phyloP scores from a whole-genome alignment of 805 yeast genomes.

The Saturnispora galanensis region DNA sequence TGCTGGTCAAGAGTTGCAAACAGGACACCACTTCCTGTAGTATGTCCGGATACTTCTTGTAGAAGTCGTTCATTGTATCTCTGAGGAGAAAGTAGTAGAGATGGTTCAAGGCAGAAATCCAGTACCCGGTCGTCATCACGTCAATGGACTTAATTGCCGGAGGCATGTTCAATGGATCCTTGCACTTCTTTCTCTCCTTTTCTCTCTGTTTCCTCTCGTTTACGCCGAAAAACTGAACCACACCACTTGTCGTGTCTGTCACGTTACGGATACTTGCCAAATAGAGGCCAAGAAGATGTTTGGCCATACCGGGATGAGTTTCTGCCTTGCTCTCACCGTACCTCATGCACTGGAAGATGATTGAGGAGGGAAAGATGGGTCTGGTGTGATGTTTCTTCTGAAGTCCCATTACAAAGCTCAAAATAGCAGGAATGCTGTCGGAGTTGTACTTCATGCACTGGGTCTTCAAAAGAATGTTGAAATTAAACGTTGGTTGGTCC shows the following conservation, averaged over 20 bases:
- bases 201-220: slow-evolving; percentile 17
- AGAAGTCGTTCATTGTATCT: slow-evolving; percentile 45
- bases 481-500: slow-evolving; percentile 38
- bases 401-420: slow-evolving; percentile 38
- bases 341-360: slow-evolving; percentile 59
- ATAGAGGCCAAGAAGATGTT: slow-evolving; percentile 49
- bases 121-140: slow-evolving; percentile 66
- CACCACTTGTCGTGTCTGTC: slow-evolving; percentile 52
- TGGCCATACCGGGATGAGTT: slow-evolving; percentile 42
- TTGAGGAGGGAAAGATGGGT: slow-evolving; percentile 55
- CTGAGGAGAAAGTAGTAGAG: slow-evolving; percentile 67
- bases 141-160: slow-evolving; percentile 31
- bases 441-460: slow-evolving; percentile 58
- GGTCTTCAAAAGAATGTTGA: slow-evolving; percentile 42
- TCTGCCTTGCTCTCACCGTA: slow-evolving; percentile 52
- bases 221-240: slow-evolving; percentile 25
- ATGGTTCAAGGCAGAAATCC: slow-evolving; percentile 77
- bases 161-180: slow-evolving; percentile 3
- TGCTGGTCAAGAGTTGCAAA: slow-evolving; percentile 53
- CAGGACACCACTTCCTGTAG: slow-evolving; percentile 50
- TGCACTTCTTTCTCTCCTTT: slow-evolving; percentile 11
- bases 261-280: slow-evolving; percentile 51
- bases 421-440: slow-evolving; percentile 38
- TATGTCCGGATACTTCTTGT: slow-evolving; percentile 43
- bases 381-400: slow-evolving; percentile 39